Evolutionary conservation across 306 rosid genomes (phyloP).

Genomic region (Prunus campanulata): DNA sequence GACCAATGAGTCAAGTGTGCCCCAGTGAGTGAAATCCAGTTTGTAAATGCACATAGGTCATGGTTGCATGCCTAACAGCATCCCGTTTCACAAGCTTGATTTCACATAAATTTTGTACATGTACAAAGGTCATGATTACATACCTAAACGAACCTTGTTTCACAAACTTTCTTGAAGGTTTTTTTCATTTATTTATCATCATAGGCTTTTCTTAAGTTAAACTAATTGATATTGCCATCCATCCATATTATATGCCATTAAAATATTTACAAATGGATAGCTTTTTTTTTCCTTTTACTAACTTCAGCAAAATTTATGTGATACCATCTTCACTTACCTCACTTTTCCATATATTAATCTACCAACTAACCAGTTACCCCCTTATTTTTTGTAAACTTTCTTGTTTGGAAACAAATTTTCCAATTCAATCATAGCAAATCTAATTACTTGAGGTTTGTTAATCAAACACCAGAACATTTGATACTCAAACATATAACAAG

Average conservation of each 20-base stretch:
- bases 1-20: not conserved
- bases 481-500: not conserved
- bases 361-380: not conserved
- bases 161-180: not conserved
- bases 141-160: not conserved
- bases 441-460: not conserved
- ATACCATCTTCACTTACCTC: not conserved
- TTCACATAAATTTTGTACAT: not conserved
- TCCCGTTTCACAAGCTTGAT: not conserved
- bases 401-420: not conserved
- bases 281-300: not conserved
- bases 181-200: too few species aligned
- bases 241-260: not conserved
- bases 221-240: not conserved
- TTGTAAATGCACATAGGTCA: not conserved
- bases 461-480: not conserved
- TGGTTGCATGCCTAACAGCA: not conserved
- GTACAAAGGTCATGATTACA: not conserved
- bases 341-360: not conserved
- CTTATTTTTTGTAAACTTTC: not conserved
- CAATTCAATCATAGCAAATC: not conserved
- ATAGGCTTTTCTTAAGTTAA: not conserved
- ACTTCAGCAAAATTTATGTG: not conserved
- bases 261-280: not conserved
- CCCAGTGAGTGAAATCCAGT: not conserved